Conservation (phyloP, 2,329 filamentous ascomycete species). For the Hypoxylon sp. region DNA sequence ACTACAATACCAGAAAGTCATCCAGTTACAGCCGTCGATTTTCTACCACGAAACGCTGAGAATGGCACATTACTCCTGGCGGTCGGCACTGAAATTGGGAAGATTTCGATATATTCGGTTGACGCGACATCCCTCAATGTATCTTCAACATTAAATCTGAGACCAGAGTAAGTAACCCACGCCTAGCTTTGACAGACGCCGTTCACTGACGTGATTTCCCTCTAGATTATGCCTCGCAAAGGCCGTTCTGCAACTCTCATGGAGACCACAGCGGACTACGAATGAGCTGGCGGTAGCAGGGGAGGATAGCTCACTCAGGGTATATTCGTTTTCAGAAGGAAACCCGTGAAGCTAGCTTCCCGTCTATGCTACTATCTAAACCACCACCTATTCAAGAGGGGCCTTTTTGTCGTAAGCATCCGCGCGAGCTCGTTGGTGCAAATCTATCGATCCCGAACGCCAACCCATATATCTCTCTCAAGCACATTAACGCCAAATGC, state of each 20-base stretch:
- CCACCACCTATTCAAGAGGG: conserved; percentile 7
- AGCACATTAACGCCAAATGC: conserved; percentile 33
- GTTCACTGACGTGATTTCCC: conserved; percentile 36
- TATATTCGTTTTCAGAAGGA: conserved; percentile 63
- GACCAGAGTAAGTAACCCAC: conserved; percentile 57
- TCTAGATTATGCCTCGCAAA: conserved; percentile 71
- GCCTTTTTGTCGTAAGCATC: conserved; percentile 11
- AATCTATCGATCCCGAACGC: conserved; percentile 41
- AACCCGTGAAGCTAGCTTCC: conserved; percentile 28
- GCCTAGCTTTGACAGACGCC: neutral
- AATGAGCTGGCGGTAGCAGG: conserved; percentile 68
- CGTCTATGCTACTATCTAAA: conserved; percentile 24
- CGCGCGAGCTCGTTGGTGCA: conserved; percentile 23
- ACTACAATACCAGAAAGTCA: conserved; percentile 68
- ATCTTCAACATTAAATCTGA: conserved; percentile 55
- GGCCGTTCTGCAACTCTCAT: conserved; percentile 76
- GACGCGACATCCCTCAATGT: conserved; percentile 57
- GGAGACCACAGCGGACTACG: conserved; percentile 67
- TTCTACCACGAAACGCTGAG: conserved; percentile 61
- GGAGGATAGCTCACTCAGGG: conserved; percentile 72
- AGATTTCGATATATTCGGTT: conserved; percentile 62
- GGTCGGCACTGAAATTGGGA: conserved; percentile 70
- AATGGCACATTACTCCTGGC: conserved; percentile 63
- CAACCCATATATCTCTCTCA: conserved; percentile 24
- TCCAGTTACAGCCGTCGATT: conserved; percentile 80